These are phyloP conservation scores for Hansenula lynferdii DNA, from an alignment of 1,139 yeast genomes.

Conservation along the genomic window DNA sequence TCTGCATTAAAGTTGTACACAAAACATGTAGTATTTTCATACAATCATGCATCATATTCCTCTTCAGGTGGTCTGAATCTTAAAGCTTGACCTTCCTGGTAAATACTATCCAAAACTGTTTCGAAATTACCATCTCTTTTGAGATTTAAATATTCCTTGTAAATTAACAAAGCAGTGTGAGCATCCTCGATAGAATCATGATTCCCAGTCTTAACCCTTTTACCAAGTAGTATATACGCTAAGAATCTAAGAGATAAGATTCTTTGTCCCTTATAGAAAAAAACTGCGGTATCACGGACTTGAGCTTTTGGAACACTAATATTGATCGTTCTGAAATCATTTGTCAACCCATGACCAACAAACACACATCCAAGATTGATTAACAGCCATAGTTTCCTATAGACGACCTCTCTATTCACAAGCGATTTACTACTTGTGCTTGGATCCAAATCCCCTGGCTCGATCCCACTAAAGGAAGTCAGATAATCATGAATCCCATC, in stretches of 20 bases:
- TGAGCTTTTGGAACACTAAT: slow-evolving; percentile 81
- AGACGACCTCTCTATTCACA: slow-evolving; percentile 80
- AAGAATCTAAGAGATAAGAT: slow-evolving; percentile 84
- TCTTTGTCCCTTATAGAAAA: slow-evolving; percentile 69
- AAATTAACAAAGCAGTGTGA: slow-evolving; percentile 72
- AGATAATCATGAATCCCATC: slow-evolving; percentile 76
- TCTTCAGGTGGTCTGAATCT: slow-evolving; percentile 55
- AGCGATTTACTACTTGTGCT: slow-evolving; percentile 58
- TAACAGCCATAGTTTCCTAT: slow-evolving; percentile 83
- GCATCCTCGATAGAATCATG: slow-evolving; percentile 99
- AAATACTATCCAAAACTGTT: slow-evolving; percentile 55
- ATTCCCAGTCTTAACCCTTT: slow-evolving; percentile 83
- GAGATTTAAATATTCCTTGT: slow-evolving; percentile 65
- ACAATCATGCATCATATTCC: no score
- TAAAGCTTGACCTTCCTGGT: slow-evolving; percentile 65
- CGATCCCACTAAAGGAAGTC: slow-evolving; percentile 90
- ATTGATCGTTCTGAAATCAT: slow-evolving; percentile 91
- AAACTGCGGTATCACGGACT: slow-evolving; percentile 84
- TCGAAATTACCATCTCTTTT: slow-evolving; percentile 56
- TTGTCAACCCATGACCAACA: slow-evolving; percentile 90
- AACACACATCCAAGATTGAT: slow-evolving; percentile 86
- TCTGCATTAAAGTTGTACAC: not conserved
- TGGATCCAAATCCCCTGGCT: slow-evolving; percentile 86
- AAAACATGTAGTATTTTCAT: not conserved
- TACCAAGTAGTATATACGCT: slow-evolving; percentile 72